Evolutionary conservation across 192 early-diverging fungal genomes (phyloP), one percentile per base, ranked within the genome.

Genomic region (Coemansia sp.): DNA sequence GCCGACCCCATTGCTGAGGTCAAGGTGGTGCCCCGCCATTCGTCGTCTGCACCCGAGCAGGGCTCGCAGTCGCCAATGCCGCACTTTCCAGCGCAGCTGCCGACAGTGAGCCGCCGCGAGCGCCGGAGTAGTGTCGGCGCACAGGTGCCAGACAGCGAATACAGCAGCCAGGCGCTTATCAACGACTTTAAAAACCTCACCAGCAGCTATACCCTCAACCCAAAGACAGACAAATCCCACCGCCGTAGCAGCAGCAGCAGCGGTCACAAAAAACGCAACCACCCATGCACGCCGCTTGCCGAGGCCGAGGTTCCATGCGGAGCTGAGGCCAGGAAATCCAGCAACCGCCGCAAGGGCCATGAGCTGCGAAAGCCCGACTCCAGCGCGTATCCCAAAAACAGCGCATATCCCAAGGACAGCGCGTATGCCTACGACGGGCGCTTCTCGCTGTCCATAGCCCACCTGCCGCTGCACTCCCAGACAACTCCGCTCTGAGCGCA

Each of bases 371-470:
- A 43, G 21, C 26, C 43, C 10, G 43, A 45, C 43, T 27, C 23
- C n/a, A n/a, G 43, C 8, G n/a, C 17, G 4, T 25, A 45, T 27
- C 22, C 43, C 43, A 23, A n/a, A 14, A 23, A 23, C 17, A 43
- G 41, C 34, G 5, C 34, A 10, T 15, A 19, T 38, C 17, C 43
- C 5, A 11, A 8, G 26, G 23, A 10, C 25, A 26, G 43, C n/a
- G n/a, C n/a, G 20, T 11, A 21, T 28, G 12, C 32, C 6, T 74
- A 67, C 30, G 52, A 67, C 43, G 55, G 48, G 23, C 25, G 41
- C 10, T 74, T 67, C 32, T 62, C 70, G 8, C 41, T 59, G 50
- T 66, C 70, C 7, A 67, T 55, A 31, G 64, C 56, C 11, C 54
- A 67, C 35, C 35, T 67, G 58, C 70, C 64, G 28, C 52, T 67